Evolutionary conservation across 306 rosid species (phyloP).

Genomic region (Vigna nakashimae): DNA sequence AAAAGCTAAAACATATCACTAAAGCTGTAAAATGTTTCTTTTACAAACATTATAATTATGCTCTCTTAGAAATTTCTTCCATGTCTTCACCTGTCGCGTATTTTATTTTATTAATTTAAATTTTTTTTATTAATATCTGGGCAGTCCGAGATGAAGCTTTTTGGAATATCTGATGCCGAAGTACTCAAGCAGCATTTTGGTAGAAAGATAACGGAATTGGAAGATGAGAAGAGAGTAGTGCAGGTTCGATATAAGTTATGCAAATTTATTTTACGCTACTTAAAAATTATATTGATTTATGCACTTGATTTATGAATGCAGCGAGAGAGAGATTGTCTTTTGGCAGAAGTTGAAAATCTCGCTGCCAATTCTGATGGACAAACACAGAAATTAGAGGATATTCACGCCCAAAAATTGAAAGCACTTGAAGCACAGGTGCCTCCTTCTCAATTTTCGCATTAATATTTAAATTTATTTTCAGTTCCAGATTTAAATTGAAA

Average conservation of each 20-base stretch:
- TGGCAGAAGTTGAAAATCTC: conserved; percentile 97
- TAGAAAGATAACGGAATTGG: conserved; percentile 90
- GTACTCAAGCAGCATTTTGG: conserved; percentile 97
- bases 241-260: conserved; percentile 66
- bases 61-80: neutral
- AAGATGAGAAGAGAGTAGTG: conserved; percentile 92
- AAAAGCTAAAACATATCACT: conserved; percentile 7
- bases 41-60: conserved; percentile 5
- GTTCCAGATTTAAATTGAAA: conserved; percentile 24
- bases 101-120: conserved; percentile 39
- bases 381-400: conserved; percentile 90
- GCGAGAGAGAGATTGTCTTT: conserved; percentile 93
- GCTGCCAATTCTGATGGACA: conserved; percentile 96
- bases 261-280: conserved; percentile 34
- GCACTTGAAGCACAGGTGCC: conserved; percentile 92
- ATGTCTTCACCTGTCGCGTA: conserved; percentile 20
- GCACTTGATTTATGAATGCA: conserved; percentile 56
- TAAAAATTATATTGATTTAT: conserved; percentile 40
- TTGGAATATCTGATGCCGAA: conserved; percentile 81
- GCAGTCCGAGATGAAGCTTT: conserved; percentile 94
- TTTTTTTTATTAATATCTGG: conserved; percentile 33
- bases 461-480: conserved; percentile 6
- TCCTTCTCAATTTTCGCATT: conserved; percentile 1
- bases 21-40: conserved; percentile 7
- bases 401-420: conserved; percentile 89